Evolutionary conservation across 495 filamentous ascomycete species (phyloP).

Genomic region (Sordaria brevicollis): DNA sequence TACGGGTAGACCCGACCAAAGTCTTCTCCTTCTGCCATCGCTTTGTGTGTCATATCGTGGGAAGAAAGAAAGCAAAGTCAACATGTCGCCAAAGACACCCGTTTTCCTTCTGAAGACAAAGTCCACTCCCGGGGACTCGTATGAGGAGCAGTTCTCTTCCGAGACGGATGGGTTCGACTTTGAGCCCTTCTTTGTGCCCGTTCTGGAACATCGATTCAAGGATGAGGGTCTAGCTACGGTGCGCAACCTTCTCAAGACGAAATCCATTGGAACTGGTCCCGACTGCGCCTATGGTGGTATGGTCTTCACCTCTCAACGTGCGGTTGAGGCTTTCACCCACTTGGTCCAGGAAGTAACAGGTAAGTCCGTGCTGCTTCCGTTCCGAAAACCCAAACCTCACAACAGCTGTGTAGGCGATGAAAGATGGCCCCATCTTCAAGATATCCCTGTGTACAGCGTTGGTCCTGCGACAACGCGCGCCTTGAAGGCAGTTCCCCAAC

Average conservation of each 20-base stretch:
- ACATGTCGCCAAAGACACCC: slow-evolving; percentile 31
- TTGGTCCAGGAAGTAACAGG: slow-evolving; percentile 47
- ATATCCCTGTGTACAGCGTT: slow-evolving; percentile 72
- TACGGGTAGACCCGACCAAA: background rate
- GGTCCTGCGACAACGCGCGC: slow-evolving; percentile 81
- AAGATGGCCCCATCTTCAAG: slow-evolving; percentile 36
- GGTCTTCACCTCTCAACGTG: slow-evolving; percentile 89
- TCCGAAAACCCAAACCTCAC: background rate
- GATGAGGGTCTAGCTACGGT: slow-evolving; percentile 32
- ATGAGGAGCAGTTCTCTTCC: slow-evolving; percentile 60
- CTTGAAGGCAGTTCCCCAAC: slow-evolving; percentile 46
- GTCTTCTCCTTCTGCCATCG: background rate
- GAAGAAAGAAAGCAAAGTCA: background rate
- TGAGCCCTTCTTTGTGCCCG: slow-evolving; percentile 67
- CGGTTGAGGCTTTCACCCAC: slow-evolving; percentile 72
- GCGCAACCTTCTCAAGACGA: slow-evolving; percentile 20
- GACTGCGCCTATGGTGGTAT: slow-evolving; percentile 60
- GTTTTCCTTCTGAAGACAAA: slow-evolving; percentile 81
- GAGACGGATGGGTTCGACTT: slow-evolving; percentile 32
- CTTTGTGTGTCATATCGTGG: background rate
- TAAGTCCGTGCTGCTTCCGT: slow-evolving; percentile 11
- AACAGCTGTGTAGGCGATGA: slow-evolving; percentile 14
- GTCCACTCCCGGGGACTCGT: slow-evolving; percentile 67
- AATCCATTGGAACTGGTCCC: slow-evolving; percentile 19
- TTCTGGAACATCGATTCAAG: slow-evolving; percentile 60